Percentiles rank a stretch among this genome's conserved stretches.
Conservation (phyloP, 495 filamentous ascomycete species). For the Aspergillus hancockii region DNA sequence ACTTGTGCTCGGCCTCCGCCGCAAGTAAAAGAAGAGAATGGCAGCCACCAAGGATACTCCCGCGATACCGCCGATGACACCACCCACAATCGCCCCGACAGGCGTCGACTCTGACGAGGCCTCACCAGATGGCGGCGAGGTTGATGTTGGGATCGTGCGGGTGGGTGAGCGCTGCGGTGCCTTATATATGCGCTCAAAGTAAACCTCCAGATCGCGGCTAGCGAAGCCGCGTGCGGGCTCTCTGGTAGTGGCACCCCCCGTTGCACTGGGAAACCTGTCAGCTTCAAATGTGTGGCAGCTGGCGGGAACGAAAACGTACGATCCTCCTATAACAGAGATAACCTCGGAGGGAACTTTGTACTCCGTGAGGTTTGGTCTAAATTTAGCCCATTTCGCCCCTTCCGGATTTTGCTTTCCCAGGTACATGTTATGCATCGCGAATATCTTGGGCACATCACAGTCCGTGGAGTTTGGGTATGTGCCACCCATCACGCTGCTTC, state of each 20-base stretch:
- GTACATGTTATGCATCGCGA: conserved; percentile 15
- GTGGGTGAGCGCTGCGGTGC: neutral
- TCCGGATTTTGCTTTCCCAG: conserved; percentile 12
- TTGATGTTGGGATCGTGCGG: conserved; percentile 3
- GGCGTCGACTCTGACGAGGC: neutral
- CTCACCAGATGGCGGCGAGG: neutral
- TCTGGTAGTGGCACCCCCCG: conserved; percentile 8
- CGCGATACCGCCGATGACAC: conserved; percentile 9
- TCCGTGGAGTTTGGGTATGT: conserved; percentile 6
- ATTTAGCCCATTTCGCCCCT: neutral
- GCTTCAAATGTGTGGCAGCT: neutral
- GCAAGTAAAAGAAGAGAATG: neutral
- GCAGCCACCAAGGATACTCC: neutral
- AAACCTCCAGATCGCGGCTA: conserved; percentile 7
- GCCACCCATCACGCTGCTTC: conserved; percentile 13
- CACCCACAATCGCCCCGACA: conserved; percentile 14
- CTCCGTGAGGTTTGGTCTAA: conserved; percentile 10
- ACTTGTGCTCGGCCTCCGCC: neutral
- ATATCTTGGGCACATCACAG: conserved; percentile 10
- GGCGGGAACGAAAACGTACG: conserved; percentile 5
- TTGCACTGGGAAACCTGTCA: neutral
- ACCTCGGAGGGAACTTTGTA: conserved; percentile 10
- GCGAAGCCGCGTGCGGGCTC: conserved; percentile 5
- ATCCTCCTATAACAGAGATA: conserved; percentile 9
- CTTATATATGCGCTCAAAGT: conserved; percentile 7